Evolutionary conservation across 2,329 filamentous ascomycete genomes (phyloP), one percentile per base, ranked within the genome.

Genomic region (Cadophora luteo-olivacea): DNA sequence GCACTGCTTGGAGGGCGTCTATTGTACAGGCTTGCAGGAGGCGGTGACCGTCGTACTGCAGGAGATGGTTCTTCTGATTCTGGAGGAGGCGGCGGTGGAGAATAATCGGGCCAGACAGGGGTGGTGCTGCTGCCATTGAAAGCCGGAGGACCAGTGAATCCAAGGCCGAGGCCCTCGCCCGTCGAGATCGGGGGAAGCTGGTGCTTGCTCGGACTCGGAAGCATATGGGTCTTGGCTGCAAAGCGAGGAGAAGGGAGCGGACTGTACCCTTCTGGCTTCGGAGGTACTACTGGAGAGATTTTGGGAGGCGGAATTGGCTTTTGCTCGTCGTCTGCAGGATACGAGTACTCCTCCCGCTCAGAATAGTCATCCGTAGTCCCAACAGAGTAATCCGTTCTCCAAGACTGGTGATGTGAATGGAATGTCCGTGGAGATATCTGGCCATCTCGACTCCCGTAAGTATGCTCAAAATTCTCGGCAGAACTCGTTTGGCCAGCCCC

Each of bases 251-350:
- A 76, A 8, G 72, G 72, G 38, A 70, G 61, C 3, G 75, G 73
- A 51, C 72, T 77, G 67, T 77, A 75, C 8, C 68, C 67, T 4
- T 74, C 72, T 12, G 70, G 68, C 54, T 75, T 77, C 7, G 72
- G 73, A 14, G 72, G 73, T 38, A 73, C 69, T 3, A 61, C 69
- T 25, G 72, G 70, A 79, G 68, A 69, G 3, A 32, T 33, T n/a
- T 54, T 61, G 6, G 81, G 80, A 52, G 82, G 81, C 14, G 81
- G 79, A 14, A 79, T 77, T 29, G 81, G 81, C 66, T 77, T 77
- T 29, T 79, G 75, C 24, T 78, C 76, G 1, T 75, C 73, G 19
- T 80, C 78, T 22, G 22, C 61, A 64, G 68, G 58, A 33, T 33
- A 62, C 24, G 54, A 60, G 61, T 68, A 67, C 24, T 71, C 68